Conservation (phyloP, 306 rosid species). For the Arachis hypogaea region DNA sequence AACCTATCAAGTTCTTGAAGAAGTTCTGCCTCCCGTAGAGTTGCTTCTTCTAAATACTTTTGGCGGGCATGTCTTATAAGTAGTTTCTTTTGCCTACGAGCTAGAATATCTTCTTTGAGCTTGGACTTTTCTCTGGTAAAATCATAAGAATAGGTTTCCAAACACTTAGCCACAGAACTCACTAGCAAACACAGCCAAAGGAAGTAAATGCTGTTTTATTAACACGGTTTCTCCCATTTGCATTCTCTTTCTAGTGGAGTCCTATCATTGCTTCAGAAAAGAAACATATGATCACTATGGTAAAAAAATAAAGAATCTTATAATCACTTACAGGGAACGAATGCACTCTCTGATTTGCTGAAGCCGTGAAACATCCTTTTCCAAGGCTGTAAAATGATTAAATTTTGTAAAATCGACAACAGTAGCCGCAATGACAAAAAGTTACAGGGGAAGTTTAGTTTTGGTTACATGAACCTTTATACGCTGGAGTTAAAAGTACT, state of each 20-base stretch:
- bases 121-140: slow-evolving; percentile 69
- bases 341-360: slow-evolving; percentile 75
- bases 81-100: slow-evolving; percentile 78
- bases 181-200: slow-evolving; percentile 1
- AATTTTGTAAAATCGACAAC: slow-evolving; percentile 28
- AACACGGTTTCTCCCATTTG: slow-evolving; percentile 10
- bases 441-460: slow-evolving; percentile 1
- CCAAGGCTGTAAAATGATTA: slow-evolving; percentile 53
- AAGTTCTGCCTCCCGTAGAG: slow-evolving; percentile 77
- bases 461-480: neutral
- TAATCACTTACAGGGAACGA: slow-evolving; percentile 67
- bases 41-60: slow-evolving; percentile 74
- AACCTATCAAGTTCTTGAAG: slow-evolving; percentile 90
- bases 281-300: neutral
- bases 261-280: neutral
- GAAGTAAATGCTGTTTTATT: neutral
- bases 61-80: slow-evolving; percentile 71
- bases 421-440: slow-evolving; percentile 23
- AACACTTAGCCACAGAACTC: slow-evolving; percentile 28
- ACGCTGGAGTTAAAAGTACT: slow-evolving; percentile 34
- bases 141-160: slow-evolving; percentile 35
- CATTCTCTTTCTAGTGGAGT: slow-evolving; percentile 22
- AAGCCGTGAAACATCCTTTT: slow-evolving; percentile 65
- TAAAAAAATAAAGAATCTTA: neutral
- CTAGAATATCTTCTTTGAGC: slow-evolving; percentile 68